Evolutionary conservation across 2,329 filamentous ascomycete species (phyloP), one percentile per base, ranked within the genome.

Genomic region (Leptographium galeiforme): DNA sequence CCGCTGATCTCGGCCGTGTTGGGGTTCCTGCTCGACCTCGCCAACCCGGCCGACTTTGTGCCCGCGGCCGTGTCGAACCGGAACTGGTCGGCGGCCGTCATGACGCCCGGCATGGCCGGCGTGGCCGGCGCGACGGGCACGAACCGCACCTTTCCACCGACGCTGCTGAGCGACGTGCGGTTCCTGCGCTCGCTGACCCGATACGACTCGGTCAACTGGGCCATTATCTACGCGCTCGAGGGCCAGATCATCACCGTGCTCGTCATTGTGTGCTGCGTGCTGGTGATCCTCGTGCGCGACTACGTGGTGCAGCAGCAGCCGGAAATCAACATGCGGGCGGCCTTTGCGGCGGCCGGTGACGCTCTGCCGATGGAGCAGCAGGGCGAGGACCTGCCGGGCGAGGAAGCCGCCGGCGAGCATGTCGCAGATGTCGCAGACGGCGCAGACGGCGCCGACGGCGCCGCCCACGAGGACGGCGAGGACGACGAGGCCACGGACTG

Each of bases 301-400:
- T 98, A 95, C 78, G 93, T 98, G 50, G 89, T 98, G 11, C 93
- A 98, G 66, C 93, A 98, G 66, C 93, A 98, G 64, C 93, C 91
- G 6, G 84, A 90, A 58, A 85, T 93, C 60, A 94, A 95, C 62
- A 84, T 93, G 72, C 84, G 82, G 0, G 84, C 77, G 10, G 79
- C 78, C 4, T 78, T 82, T 62, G 80, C 76, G 8, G 48, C 47
- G 8, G 48, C 40, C 12, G 47, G 39, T 8, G 50, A n/a, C 30
- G 49, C 52, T 2, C 50, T 43, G 19, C 25, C 25, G 25, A 25
- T 25, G 25, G 25, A 25, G 25, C 25, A 25, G 25, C 25, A 25
- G 25, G 25, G 25, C 25, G 25, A 25, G 25, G 25, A 25, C 25
- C 25, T 25, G 25, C 25, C 25, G 25, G 25, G 25, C 5, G 25